phyloP scores from a whole-genome alignment of 1,284 basidiomycete genomes.

The Apiotrichum brassicae region DNA sequence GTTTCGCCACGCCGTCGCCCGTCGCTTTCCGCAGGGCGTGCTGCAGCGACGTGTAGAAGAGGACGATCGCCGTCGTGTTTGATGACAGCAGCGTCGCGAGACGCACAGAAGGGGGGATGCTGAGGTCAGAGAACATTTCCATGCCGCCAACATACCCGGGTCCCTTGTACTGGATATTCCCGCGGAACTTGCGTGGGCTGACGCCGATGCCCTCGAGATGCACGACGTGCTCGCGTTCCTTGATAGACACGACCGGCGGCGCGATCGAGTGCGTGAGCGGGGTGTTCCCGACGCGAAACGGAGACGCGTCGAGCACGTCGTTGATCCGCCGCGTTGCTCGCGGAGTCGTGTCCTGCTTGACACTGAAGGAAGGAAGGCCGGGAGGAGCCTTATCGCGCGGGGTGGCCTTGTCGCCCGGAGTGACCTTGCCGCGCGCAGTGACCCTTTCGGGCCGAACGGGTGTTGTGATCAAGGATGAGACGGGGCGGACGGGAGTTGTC shows the following conservation, averaged over 20 bases:
- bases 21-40: slow-evolving; percentile 16
- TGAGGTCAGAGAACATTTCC: neutral
- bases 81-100: slow-evolving; percentile 18
- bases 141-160: slow-evolving; percentile 22
- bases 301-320: slow-evolving; percentile 1
- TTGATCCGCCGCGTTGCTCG: neutral
- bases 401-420: no score
- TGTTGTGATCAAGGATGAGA: no score
- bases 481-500: neutral
- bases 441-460: no score
- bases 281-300: slow-evolving; percentile 1
- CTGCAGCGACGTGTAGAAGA: slow-evolving; percentile 40
- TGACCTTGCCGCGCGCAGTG: no score
- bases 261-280: slow-evolving; percentile 1
- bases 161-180: slow-evolving; percentile 23
- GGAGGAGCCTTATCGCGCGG: no score
- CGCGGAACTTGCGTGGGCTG: slow-evolving; percentile 30
- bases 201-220: slow-evolving; percentile 36
- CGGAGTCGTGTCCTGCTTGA: no score
- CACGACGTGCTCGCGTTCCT: slow-evolving; percentile 1
- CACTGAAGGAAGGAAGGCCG: no score
- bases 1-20: slow-evolving; percentile 4
- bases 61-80: slow-evolving; percentile 24
- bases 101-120: slow-evolving; percentile 15
- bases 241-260: slow-evolving; percentile 3